These are phyloP conservation scores for Beauveria rudraprayagi DNA, from an alignment of 2,329 filamentous ascomycete genomes.

Conservation along the genomic window DNA sequence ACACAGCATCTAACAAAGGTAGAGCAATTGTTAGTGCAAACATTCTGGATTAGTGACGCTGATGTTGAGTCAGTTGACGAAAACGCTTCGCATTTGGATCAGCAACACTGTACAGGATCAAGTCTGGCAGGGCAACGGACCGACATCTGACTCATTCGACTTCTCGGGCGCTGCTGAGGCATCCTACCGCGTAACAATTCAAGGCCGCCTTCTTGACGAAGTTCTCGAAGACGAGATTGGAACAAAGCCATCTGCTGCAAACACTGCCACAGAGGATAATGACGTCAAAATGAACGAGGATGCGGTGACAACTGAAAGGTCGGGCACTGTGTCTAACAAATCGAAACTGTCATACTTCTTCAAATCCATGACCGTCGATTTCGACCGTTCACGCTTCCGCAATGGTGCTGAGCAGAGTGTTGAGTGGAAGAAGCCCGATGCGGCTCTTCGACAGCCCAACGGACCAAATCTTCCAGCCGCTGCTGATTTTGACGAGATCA, in stretches of 20 bases:
- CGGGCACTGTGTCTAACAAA: slow-evolving; percentile 19
- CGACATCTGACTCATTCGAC: slow-evolving; percentile 70
- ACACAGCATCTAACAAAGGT: slow-evolving; percentile 67
- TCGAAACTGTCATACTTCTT: slow-evolving; percentile 69
- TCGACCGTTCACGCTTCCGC: slow-evolving; percentile 54
- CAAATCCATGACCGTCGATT: slow-evolving; percentile 67
- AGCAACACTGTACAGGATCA: slow-evolving; percentile 93
- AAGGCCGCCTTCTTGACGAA: slow-evolving; percentile 71
- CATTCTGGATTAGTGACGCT: neutral
- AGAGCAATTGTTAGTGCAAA: neutral
- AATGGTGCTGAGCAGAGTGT: slow-evolving; percentile 51
- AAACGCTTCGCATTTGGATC: slow-evolving; percentile 87
- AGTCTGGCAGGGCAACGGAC: slow-evolving; percentile 70
- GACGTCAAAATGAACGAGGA: slow-evolving; percentile 19
- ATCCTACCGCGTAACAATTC: slow-evolving; percentile 84
- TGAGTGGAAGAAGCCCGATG: slow-evolving; percentile 79
- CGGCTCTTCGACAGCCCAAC: slow-evolving; percentile 41
- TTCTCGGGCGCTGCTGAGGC: slow-evolving; percentile 70
- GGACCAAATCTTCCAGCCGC: slow-evolving; percentile 39
- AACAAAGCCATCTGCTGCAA: slow-evolving; percentile 17
- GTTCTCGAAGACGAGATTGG: slow-evolving; percentile 41
- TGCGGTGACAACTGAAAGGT: slow-evolving; percentile 26
- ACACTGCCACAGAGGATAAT: slow-evolving; percentile 29
- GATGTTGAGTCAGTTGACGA: slow-evolving; percentile 50
- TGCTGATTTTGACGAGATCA: slow-evolving; percentile 80